Base-by-base conservation (phyloP, 768 basidiomycete genomes). In the Filobasidium floriforme region DNA sequence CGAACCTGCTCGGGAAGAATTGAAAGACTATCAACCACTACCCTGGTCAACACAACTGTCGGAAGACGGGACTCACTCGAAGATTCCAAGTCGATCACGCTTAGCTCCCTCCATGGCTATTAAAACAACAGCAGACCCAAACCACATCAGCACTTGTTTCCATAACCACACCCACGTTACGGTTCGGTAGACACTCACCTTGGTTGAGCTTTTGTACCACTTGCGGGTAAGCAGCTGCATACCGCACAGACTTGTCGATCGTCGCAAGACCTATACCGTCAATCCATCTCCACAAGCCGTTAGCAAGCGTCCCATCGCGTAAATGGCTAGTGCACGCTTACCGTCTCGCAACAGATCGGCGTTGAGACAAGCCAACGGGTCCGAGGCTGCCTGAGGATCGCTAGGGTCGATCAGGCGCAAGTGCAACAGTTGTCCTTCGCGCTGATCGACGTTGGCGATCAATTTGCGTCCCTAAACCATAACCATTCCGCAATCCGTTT, bases 391-490 rank as follows among this genome's bases (percentile, higher is more conserved):
- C 9, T 82, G 79, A 1, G 89, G 86, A 79, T 92, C 88, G 28
- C 82, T 76, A 0, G 94, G 89, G 75, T 98, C 93, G 68, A 96
- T 94, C 41, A 99, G 85, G 59, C 94, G 89, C 62, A 99, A 85
- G 78, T 96, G 92, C 32, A 93, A 81, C 0, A 87, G 73, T 24
- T 83, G 71, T 28, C 89, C 88, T 73, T 96, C 94, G 73, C 82
- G 86, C 73, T 88, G 84, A 77, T 99, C 96, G 66, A 92, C 82
- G 80, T 93, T 97, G n/a, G 92, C 96, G 59, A 98, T 82, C n/a
- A 98, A 83, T 74, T 92, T 92, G 62, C 92, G 88, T n/a, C 90
- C 91, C 77, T 81, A 65, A n/a, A 19, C 19, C 29, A 70, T 65
- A 52, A n/a, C 26, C 28, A 41, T 60, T 49, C 65, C 59, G 70